Evolutionary conservation across 169 alveolate species (phyloP), one percentile per base, ranked within the genome.

Genomic region (Plasmodium cynomolgi): DNA sequence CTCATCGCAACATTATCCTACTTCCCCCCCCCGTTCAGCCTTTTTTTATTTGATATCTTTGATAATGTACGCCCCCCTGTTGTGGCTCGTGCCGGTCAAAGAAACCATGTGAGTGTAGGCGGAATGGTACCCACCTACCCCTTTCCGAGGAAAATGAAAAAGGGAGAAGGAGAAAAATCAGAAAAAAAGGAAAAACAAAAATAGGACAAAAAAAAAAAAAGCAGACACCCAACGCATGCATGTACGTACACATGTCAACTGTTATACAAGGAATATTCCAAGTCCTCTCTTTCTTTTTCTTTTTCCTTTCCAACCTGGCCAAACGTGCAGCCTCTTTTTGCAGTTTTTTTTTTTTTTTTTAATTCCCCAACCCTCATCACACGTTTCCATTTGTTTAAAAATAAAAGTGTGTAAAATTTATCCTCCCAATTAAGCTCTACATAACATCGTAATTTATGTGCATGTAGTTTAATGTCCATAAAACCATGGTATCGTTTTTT

Each of bases 71-170:
- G 23, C 94, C 20, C 94, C 94, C 68, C 90, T 88, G 26, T 79
- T 88, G 29, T 88, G 94, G 94, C 82, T 88, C 20, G 94, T 88
- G 23, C 94, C 94, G 17, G 33, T 88, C 71, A 88, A 88, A 29
- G 94, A 88, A 88, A 39, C 83, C 47, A 37, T 62, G 34, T 88
- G 50, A 79, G 44, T n/a, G 33, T 37, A 41, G 41, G 23, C n/a
- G 62, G 34, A 6, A 33, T 13, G 62, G 62, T 13, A 26, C 8
- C 26, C 62, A 15, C 62, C 23, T 26, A 15, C 23, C 62, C 0
- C 62, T 3, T 44, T 8, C 26, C 58, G 2, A 1, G 50, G 34
- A 77, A 77, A 23, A 37, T 37, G 26, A 77, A 77, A 68, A 50
- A 50, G 62, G 62, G n/a, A 50, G 62, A 50, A 13, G 62, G 23